phyloP scores from a whole-genome alignment of 2,329 filamentous ascomycete genomes.

The Nakataea oryzae region DNA sequence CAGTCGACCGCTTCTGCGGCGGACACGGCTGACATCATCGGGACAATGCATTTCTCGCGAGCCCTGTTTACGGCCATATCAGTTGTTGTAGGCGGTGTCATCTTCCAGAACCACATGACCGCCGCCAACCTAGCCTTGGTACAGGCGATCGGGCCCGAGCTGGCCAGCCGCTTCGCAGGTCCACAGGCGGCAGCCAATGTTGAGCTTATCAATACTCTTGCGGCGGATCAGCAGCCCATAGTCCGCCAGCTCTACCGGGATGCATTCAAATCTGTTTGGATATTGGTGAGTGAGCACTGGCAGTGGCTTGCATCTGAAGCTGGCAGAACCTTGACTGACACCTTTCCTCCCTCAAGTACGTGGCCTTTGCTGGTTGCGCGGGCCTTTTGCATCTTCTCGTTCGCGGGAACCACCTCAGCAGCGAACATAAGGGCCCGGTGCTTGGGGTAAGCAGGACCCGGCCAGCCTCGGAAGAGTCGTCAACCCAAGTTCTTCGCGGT shows the following conservation, averaged over 20 bases:
- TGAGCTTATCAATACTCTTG: neutral
- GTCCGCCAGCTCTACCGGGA: neutral
- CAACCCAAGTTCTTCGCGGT: neutral
- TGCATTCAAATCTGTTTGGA: neutral
- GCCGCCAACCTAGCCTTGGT: conserved; percentile 11
- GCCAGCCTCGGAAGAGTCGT: neutral
- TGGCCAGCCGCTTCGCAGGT: neutral
- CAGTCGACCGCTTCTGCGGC: conserved; percentile 50
- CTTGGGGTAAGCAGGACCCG: neutral
- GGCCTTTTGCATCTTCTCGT: neutral
- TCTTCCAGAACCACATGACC: conserved; percentile 68
- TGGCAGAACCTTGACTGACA: neutral
- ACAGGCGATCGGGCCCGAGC: neutral
- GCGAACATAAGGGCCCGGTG: neutral
- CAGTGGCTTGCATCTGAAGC: neutral
- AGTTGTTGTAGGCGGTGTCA: conserved; percentile 64
- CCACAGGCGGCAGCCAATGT: neutral
- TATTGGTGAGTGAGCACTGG: neutral
- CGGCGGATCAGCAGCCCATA: neutral
- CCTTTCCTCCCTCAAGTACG: neutral
- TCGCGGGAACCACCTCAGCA: neutral
- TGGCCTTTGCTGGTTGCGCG: neutral
- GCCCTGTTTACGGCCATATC: conserved; percentile 59
- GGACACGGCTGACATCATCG: conserved; percentile 59
- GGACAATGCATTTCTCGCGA: conserved; percentile 57